A percentile compares a stretch with the other conserved stretches of the same genome.
phyloP scores from a whole-genome alignment of 2,329 filamentous ascomycete genomes.

The Calonectria pseudoreteaudii region DNA sequence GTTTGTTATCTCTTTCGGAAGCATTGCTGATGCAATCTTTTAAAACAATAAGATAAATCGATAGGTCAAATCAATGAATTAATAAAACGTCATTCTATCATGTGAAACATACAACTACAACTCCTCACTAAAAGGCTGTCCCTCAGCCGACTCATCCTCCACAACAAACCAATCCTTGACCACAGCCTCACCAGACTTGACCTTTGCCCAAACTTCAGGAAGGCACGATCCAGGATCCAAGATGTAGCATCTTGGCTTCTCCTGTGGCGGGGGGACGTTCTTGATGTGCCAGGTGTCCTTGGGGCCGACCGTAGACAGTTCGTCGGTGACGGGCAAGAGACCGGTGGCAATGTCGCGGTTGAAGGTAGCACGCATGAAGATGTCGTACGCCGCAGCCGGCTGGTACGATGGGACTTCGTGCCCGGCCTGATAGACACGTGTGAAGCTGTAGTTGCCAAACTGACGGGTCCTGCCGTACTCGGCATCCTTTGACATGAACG shows the following conservation, averaged over 20 bases:
- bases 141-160: neutral
- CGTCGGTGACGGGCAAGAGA: conserved; percentile 60
- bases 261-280: conserved; percentile 60
- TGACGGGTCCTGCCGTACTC: conserved; percentile 79
- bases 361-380: conserved; percentile 70
- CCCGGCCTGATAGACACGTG: conserved; percentile 73
- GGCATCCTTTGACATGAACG: conserved; percentile 72
- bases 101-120: neutral
- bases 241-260: conserved; percentile 69
- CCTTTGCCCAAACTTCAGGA: conserved; percentile 62
- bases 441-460: conserved; percentile 78
- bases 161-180: conserved; percentile 55
- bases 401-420: conserved; percentile 72
- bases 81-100: too few relatives aligned
- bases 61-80: neutral
- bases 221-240: conserved; percentile 68
- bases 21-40: neutral
- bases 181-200: conserved; percentile 62
- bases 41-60: too few relatives aligned
- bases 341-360: conserved; percentile 68
- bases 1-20: neutral
- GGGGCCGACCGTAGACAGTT: conserved; percentile 64
- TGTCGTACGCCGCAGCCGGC: conserved; percentile 65
- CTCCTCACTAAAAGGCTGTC: neutral
- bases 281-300: conserved; percentile 70